Conservation (phyloP, 768 basidiomycete genomes). For the Scleroderma citrinum region DNA sequence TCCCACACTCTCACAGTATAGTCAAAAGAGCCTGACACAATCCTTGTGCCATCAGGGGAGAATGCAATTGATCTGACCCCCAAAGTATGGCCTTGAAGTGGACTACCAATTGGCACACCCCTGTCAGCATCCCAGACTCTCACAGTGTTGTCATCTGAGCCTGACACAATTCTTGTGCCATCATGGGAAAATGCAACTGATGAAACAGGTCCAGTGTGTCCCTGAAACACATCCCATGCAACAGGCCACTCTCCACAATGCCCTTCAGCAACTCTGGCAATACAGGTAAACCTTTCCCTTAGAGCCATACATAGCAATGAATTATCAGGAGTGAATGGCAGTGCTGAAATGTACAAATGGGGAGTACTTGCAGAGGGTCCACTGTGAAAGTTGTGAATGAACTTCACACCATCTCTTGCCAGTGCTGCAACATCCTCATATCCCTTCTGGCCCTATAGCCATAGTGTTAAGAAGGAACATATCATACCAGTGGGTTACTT, state of each 20-base stretch:
- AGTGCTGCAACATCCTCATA: slow-evolving; percentile 9
- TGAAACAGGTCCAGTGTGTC: background rate
- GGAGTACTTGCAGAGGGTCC: slow-evolving; percentile 16
- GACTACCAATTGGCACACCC: background rate
- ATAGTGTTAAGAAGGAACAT: background rate
- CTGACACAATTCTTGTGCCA: slow-evolving; percentile 11
- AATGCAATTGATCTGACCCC: too few relatives aligned
- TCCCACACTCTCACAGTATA: too few relatives aligned
- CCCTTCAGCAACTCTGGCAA: background rate
- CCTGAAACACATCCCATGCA: slow-evolving; percentile 9
- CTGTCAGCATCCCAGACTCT: slow-evolving; percentile 9
- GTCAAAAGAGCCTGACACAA: too few relatives aligned
- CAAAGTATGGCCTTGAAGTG: too few relatives aligned
- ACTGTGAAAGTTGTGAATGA: slow-evolving; percentile 25
- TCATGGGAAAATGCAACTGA: slow-evolving; percentile 13
- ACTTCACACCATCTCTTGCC: slow-evolving; percentile 23
- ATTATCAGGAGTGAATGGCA: slow-evolving; percentile 27
- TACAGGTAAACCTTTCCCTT: background rate
- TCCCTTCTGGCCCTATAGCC: background rate
- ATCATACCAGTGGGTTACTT: background rate
- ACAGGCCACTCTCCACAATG: slow-evolving; percentile 10
- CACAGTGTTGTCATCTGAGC: slow-evolving; percentile 9
- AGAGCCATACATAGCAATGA: slow-evolving; percentile 11
- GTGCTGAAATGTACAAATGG: slow-evolving; percentile 23
- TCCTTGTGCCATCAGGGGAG: too few relatives aligned